Conservation (phyloP, 148 eudicot genomes). For the Simmondsia chinensis region DNA sequence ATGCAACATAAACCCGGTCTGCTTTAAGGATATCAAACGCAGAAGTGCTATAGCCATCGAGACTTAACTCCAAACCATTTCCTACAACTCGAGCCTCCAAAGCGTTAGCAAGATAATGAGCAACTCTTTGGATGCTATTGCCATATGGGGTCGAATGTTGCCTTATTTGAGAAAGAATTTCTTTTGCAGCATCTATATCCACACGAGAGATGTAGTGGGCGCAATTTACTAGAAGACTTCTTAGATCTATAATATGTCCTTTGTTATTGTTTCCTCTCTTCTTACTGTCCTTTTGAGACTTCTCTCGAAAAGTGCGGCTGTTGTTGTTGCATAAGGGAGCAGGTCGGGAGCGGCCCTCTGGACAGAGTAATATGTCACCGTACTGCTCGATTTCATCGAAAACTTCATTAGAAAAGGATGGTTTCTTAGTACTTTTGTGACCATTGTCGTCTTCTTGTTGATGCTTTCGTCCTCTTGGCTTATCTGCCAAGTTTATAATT, state of each 20-base stretch:
- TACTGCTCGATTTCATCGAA: conserved; percentile 30
- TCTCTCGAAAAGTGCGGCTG: conserved; percentile 1
- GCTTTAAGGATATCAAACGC: conserved; percentile 28
- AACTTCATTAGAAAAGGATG: conserved; percentile 19
- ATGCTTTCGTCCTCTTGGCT: conserved; percentile 19
- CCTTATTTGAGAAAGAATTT: conserved; percentile 29
- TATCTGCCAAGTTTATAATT: not conserved
- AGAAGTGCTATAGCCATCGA: conserved; percentile 4
- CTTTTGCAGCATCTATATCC: conserved; percentile 24
- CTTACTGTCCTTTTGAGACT: conserved; percentile 6
- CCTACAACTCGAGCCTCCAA: conserved; percentile 51
- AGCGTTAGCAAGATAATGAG: conserved; percentile 47
- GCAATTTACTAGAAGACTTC: conserved; percentile 33
- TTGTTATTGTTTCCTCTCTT: conserved; percentile 12
- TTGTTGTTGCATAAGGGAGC: conserved; percentile 12
- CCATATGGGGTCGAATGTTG: conserved; percentile 37
- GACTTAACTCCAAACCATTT: conserved; percentile 9
- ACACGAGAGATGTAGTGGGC: conserved; percentile 31
- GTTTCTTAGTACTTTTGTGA: conserved; percentile 18
- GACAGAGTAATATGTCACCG: conserved; percentile 32
- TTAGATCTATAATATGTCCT: conserved; percentile 30
- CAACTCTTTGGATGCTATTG: conserved; percentile 36
- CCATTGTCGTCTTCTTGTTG: conserved; percentile 11
- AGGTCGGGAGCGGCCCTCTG: conserved; percentile 22
- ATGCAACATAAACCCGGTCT: conserved; percentile 29